Percentiles rank a stretch among this genome's conserved stretches.
These are phyloP conservation scores for Penicillium bovifimosum DNA, from an alignment of 495 filamentous ascomycete species.

Conservation along the genomic window DNA sequence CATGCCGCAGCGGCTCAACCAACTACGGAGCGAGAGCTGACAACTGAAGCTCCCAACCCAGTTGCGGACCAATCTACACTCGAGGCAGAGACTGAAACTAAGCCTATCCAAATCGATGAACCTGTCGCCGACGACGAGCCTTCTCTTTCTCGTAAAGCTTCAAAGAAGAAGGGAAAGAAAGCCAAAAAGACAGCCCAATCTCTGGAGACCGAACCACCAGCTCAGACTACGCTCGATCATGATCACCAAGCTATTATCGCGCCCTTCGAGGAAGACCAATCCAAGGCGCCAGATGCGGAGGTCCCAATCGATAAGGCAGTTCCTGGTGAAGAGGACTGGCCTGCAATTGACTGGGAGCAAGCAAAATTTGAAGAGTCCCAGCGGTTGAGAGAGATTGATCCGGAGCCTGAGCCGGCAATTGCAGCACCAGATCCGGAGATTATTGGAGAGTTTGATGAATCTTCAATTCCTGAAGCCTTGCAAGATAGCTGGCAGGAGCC, in stretches of 20 bases:
- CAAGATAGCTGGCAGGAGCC: conserved; percentile 6
- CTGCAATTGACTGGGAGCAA: conserved; percentile 37
- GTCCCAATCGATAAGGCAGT: conserved; percentile 2
- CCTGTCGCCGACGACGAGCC: conserved; percentile 1
- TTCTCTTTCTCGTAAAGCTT: conserved; percentile 24
- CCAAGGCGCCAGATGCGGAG: conserved; percentile 12
- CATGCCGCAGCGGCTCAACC: background rate
- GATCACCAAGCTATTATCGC: background rate
- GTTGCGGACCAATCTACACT: conserved; percentile 1
- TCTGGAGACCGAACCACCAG: background rate
- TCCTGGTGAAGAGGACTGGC: conserved; percentile 30
- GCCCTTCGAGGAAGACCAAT: conserved; percentile 3
- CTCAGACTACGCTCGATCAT: background rate
- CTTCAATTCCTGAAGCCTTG: conserved; percentile 27
- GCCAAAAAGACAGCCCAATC: conserved; percentile 17
- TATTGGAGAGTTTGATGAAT: conserved; percentile 33
- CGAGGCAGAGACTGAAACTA: conserved; percentile 4
- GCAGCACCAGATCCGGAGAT: conserved; percentile 20
- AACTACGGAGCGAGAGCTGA: conserved; percentile 1
- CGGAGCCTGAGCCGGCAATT: conserved; percentile 19
- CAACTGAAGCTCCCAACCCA: background rate
- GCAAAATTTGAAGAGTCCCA: conserved; percentile 22
- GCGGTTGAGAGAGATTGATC: conserved; percentile 20
- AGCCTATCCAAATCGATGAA: background rate
- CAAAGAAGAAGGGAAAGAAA: conserved; percentile 23